A percentile compares a stretch with the other conserved stretches of the same genome.
Evolutionary conservation across 2,329 filamentous ascomycete species (phyloP).

Genomic region (Cryphonectria carpinicola): DNA sequence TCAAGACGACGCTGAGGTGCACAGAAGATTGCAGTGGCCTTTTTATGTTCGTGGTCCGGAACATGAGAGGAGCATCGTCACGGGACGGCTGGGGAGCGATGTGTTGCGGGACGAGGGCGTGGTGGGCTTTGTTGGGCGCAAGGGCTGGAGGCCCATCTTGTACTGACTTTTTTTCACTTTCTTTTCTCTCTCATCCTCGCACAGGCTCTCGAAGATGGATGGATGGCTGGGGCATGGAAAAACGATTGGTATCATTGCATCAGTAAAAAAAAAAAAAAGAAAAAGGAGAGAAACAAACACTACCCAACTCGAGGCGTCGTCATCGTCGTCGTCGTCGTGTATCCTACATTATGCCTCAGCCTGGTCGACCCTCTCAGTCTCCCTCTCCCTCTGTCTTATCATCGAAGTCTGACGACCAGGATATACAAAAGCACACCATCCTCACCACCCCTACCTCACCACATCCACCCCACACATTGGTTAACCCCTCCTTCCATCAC

Average conservation of each 20-base stretch:
- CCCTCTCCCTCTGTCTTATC: too few species aligned
- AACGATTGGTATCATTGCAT: constrained; percentile 10
- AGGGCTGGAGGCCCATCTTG: constrained; percentile 60
- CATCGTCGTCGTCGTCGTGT: not conserved
- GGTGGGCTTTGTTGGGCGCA: constrained; percentile 57
- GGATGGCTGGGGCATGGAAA: not conserved
- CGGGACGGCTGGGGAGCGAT: constrained; percentile 61
- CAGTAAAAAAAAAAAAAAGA: not conserved
- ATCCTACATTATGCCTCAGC: not conserved
- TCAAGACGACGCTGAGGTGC: not conserved
- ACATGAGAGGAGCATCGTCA: constrained; percentile 68
- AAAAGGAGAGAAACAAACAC: not conserved
- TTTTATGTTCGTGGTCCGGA: constrained; percentile 67
- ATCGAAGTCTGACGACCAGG: too few species aligned
- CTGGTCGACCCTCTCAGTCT: not conserved
- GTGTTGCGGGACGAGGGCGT: constrained; percentile 66
- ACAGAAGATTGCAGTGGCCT: constrained; percentile 49
- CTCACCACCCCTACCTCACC: too few species aligned
- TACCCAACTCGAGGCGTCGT: not conserved
- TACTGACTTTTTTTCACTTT: constrained; percentile 33
- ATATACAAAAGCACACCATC: too few species aligned
- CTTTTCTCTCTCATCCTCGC: too few species aligned
- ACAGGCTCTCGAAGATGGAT: too few species aligned
- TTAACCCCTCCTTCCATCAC: not conserved
- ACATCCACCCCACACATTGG: not conserved